These are phyloP conservation scores for Trichosporon coremiiforme DNA, from an alignment of 1,284 basidiomycete genomes.

Conservation along the genomic window DNA sequence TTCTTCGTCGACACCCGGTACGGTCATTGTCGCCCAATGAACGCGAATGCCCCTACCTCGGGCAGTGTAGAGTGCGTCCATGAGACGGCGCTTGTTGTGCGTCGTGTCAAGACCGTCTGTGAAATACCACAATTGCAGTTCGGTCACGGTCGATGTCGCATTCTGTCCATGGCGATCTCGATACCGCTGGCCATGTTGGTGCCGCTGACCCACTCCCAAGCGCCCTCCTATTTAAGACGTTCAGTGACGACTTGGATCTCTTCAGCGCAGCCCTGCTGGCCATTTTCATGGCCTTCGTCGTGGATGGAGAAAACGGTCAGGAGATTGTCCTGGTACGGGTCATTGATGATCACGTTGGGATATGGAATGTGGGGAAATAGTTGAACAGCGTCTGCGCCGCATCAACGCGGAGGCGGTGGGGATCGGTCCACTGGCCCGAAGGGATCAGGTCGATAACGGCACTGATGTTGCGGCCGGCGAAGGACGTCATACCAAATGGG, in stretches of 20 bases:
- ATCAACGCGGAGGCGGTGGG: not conserved
- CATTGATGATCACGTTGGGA: too few species aligned
- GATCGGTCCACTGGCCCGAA: not conserved
- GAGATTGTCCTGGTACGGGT: too few species aligned
- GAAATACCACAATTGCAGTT: not conserved
- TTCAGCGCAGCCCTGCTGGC: not conserved
- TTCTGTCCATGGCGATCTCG: not conserved
- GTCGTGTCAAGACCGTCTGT: not conserved
- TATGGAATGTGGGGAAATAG: not conserved
- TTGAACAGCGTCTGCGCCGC: not conserved
- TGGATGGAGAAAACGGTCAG: too few species aligned
- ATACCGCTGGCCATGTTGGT: not conserved
- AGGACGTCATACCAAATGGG: too few species aligned
- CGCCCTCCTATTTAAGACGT: not conserved
- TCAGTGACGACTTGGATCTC: not conserved
- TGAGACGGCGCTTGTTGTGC: not conserved
- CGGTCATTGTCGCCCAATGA: not conserved
- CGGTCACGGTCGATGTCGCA: not conserved
- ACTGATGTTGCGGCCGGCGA: not conserved
- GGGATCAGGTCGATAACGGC: not conserved
- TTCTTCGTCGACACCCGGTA: not conserved
- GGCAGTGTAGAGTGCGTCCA: not conserved
- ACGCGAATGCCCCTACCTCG: not conserved
- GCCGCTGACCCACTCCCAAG: not conserved
- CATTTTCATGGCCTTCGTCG: too few species aligned